These are phyloP conservation scores for Diplodia scrobiculata DNA, from an alignment of 2,329 filamentous ascomycete genomes.

Conservation along the genomic window DNA sequence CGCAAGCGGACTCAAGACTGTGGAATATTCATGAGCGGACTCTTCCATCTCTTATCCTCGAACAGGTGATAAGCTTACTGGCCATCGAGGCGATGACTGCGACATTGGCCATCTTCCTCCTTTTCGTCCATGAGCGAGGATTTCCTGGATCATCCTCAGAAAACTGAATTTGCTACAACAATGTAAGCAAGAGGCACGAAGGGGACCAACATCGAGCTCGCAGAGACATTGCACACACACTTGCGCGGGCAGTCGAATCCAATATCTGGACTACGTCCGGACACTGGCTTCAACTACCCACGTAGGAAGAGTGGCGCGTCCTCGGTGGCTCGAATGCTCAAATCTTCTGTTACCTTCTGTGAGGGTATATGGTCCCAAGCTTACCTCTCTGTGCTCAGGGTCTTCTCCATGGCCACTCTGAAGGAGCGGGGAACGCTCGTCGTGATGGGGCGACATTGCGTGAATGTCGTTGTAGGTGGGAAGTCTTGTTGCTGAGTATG, in stretches of 20 bases:
- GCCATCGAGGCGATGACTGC: constrained; percentile 56
- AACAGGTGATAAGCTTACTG: constrained; percentile 35
- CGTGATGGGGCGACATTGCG: constrained; percentile 28
- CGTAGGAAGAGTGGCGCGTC: no score
- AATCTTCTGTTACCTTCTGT: no score
- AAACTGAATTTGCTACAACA: constrained; percentile 40
- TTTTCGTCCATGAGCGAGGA: constrained; percentile 51
- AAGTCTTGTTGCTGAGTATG: background rate
- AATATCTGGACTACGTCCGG: no score
- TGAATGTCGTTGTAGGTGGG: background rate
- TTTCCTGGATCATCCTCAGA: constrained; percentile 47
- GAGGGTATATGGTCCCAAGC: background rate
- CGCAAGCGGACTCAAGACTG: constrained; percentile 52
- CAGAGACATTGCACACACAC: no score
- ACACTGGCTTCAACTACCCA: no score
- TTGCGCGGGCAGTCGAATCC: no score
- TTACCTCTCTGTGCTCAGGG: constrained; percentile 39
- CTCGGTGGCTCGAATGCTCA: no score
- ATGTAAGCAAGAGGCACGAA: constrained; percentile 30
- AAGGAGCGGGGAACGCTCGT: constrained; percentile 48
- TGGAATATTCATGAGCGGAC: constrained; percentile 12
- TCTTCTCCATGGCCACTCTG: constrained; percentile 41
- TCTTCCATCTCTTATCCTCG: background rate
- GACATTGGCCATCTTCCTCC: constrained; percentile 54
- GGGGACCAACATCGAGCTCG: no score